Conservation (phyloP, 2,329 filamentous ascomycete genomes). For the Lasiodiplodia sp. region DNA sequence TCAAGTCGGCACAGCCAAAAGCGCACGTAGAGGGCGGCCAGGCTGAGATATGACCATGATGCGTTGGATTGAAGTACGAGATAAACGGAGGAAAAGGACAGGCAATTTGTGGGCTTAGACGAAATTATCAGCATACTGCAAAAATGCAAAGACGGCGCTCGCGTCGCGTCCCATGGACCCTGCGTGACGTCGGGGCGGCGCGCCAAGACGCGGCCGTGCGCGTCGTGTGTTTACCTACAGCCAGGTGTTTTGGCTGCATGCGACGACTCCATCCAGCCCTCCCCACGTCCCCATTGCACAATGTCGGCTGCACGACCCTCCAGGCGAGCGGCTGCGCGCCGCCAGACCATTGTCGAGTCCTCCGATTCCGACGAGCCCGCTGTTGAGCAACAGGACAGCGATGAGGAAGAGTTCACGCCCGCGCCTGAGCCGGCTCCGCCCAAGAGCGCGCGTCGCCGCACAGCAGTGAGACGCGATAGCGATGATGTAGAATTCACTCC, state of each 20-base stretch:
- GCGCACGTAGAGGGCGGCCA: background rate
- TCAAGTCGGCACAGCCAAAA: background rate
- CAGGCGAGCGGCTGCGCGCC: conserved; percentile 68
- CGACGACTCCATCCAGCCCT: conserved; percentile 6
- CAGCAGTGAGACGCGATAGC: conserved; percentile 65
- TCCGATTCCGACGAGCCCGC: conserved; percentile 74
- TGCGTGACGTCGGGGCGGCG: conserved; percentile 6
- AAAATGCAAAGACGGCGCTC: background rate
- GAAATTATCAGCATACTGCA: background rate
- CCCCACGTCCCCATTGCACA: background rate
- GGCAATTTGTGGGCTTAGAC: background rate
- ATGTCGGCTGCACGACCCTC: conserved; percentile 57
- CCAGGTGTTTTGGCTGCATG: conserved; percentile 8
- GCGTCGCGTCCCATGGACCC: background rate
- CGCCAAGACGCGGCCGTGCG: conserved; percentile 22
- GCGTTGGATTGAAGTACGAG: background rate
- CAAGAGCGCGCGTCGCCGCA: conserved; percentile 65
- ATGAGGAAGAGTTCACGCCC: conserved; percentile 83
- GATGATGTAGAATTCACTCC: conserved; percentile 84
- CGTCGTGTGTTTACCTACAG: conserved; percentile 3
- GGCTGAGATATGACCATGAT: too few relatives aligned
- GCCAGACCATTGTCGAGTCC: conserved; percentile 75
- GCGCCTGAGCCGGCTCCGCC: conserved; percentile 63
- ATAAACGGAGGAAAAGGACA: background rate
- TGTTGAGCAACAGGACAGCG: conserved; percentile 65